phyloP scores from a whole-genome alignment of 2,329 filamentous ascomycete genomes.

The Fusarium euwallaceae region DNA sequence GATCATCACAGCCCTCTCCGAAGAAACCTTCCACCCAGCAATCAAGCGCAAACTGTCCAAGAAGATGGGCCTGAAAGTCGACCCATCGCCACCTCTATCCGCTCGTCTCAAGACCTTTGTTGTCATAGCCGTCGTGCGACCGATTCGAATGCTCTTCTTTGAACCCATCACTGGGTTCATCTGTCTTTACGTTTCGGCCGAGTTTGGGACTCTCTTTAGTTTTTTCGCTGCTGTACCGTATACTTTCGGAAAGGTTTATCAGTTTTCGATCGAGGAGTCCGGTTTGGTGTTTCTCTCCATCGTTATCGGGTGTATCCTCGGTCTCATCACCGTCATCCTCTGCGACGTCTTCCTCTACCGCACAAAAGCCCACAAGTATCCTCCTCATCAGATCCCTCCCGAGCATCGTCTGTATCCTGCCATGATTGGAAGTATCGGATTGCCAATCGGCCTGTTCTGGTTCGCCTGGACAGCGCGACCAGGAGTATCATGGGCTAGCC shows the following conservation, averaged over 20 bases:
- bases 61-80: conserved; percentile 49
- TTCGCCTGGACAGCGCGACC: conserved; percentile 68
- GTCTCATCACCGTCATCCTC: conserved; percentile 55
- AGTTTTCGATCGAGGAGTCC: conserved; percentile 58
- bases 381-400: conserved; percentile 57
- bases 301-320: conserved; percentile 60
- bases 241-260: conserved; percentile 60
- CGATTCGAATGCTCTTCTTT: conserved; percentile 69
- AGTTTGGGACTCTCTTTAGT: conserved; percentile 65
- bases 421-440: conserved; percentile 68
- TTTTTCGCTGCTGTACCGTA: conserved; percentile 67
- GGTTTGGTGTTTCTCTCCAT: conserved; percentile 62
- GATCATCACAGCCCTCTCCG: conserved; percentile 55
- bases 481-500: conserved; percentile 63
- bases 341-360: conserved; percentile 60
- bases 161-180: conserved; percentile 74
- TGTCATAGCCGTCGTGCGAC: conserved; percentile 61
- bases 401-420: conserved; percentile 71
- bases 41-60: conserved; percentile 56
- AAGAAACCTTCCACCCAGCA: conserved; percentile 70
- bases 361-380: conserved; percentile 49
- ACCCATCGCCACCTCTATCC: conserved; percentile 28
- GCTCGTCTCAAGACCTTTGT: conserved; percentile 52
- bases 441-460: conserved; percentile 70
- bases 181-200: conserved; percentile 63